Evolutionary conservation across 352 stramenopile genomes (phyloP), one percentile per base, ranked within the genome.

Genomic region (Albugo laibachii): DNA sequence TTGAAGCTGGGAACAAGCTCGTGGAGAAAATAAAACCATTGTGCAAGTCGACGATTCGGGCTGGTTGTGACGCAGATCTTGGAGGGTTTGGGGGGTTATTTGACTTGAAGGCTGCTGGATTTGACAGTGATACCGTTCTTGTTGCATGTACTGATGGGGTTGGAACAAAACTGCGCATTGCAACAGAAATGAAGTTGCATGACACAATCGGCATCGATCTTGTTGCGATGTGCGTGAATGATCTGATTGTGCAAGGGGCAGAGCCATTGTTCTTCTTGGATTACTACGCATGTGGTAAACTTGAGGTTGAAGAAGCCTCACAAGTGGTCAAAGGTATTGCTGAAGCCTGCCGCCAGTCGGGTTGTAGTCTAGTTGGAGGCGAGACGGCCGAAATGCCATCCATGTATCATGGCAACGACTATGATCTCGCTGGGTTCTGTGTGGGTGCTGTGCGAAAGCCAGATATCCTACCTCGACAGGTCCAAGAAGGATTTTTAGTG

Each of bases 211-310:
- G 94, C 35, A 96, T 99, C 48, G 94, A 99, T 70, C 83, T 99
- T 31, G 94, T 99, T 27, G 94, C 95, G 37, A 99, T 99, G 95
- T 98, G 93, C 56, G 95, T 99, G 40, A 99, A 99, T 69, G 95
- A 99, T 61, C 69, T 99, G 31, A 95, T 98, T 56, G 92, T 98
- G n/a, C 87, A 96, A 50, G 95, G 94, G 52, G 95, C 94, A n/a
- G 92, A 98, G 54, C 95, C 95, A 16, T 67, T 99, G 11, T 98
- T 99, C 77, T 99, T 99, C 69, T 65, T 99, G 10, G 95, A 99
- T 69, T 99, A 99, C 72, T 99, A 97, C 81, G 94, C 95, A 49
- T 97, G 88, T 34, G 94, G 94, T 36, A 94, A 96, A 59, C 76
- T 99, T 13, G 83, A 97, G 46, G 79, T 97, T 8, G 55, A 95